Conservation (phyloP, 164 flowering plant genomes). For the Malania oleifera region DNA sequence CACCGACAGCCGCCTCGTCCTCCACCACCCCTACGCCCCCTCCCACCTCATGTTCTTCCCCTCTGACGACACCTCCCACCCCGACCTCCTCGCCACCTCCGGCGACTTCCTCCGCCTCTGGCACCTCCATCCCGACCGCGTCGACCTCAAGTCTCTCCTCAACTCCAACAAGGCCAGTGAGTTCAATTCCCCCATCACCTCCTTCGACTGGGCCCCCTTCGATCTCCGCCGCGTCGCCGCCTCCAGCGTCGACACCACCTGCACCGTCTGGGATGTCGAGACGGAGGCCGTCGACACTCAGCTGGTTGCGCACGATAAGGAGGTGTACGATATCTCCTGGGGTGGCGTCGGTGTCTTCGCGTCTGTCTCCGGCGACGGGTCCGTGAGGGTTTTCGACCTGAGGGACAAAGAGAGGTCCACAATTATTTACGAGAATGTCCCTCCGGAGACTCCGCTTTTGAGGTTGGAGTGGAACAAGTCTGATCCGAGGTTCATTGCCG, state of each 20-base stretch:
- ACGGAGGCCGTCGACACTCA: conserved; percentile 28
- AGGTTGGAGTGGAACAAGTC: conserved; percentile 41
- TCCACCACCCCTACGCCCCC: conserved; percentile 43
- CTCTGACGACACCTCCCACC: conserved; percentile 21
- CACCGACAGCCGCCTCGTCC: conserved; percentile 22
- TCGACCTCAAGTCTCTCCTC: conserved; percentile 29
- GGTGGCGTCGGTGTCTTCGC: conserved; percentile 34
- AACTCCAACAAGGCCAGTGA: conserved; percentile 30
- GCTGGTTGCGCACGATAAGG: conserved; percentile 39
- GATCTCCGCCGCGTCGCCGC: conserved; percentile 27
- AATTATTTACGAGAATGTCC: conserved; percentile 31
- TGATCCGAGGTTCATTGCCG: conserved; percentile 34
- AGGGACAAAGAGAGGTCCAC: conserved; percentile 41
- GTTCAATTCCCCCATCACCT: conserved; percentile 31
- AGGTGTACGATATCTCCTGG: conserved; percentile 42
- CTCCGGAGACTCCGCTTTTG: conserved; percentile 22
- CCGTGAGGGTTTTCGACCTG: conserved; percentile 32
- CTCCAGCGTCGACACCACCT: conserved; percentile 35
- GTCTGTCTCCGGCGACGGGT: conserved; percentile 34
- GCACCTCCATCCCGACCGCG: conserved; percentile 28
- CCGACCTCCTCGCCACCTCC: conserved; percentile 39
- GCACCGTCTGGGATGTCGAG: conserved; percentile 39
- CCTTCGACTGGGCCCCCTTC: conserved; percentile 34
- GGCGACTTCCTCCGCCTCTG: conserved; percentile 37
- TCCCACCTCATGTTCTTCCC: conserved; percentile 41